phyloP scores from a whole-genome alignment of 208 protist genomes.

The Lotmaria passim region DNA sequence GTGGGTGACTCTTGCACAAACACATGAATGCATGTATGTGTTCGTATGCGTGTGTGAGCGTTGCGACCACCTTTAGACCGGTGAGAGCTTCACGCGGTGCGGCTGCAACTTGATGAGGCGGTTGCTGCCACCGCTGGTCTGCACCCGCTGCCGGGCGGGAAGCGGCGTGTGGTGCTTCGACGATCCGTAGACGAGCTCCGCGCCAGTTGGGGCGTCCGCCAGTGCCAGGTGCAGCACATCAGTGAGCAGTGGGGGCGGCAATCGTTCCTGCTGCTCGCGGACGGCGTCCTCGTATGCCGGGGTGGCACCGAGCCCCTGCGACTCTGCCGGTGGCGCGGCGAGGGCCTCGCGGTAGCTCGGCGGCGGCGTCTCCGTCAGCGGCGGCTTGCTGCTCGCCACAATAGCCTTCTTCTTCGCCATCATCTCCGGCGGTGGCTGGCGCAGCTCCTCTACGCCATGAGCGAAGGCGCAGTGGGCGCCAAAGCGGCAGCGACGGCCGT shows the following conservation, averaged over 20 bases:
- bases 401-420: conserved; percentile 34
- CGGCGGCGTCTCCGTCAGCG: conserved; percentile 8
- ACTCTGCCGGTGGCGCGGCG: neutral
- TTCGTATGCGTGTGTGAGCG: too few species aligned
- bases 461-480: conserved; percentile 54
- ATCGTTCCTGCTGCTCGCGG: neutral
- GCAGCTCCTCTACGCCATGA: conserved; percentile 53
- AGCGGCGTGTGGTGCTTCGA: neutral
- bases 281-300: conserved; percentile 10
- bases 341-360: conserved; percentile 23
- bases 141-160: neutral
- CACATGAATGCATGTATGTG: too few species aligned
- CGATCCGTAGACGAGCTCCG: neutral
- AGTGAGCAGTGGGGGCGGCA: conserved; percentile 5
- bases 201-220: neutral
- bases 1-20: too few species aligned
- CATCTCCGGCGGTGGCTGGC: conserved; percentile 31
- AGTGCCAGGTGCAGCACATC: neutral
- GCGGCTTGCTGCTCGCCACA: conserved; percentile 14
- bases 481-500: conserved; percentile 40
- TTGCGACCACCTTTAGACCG: conserved; percentile 1
- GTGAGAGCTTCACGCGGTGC: conserved; percentile 17
- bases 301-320: neutral
- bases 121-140: conserved; percentile 11
- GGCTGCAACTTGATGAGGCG: conserved; percentile 10